Evolutionary conservation across 73 alveolate species (phyloP), one percentile per base, ranked within the genome.

Genomic region (Blepharisma japonicum): DNA sequence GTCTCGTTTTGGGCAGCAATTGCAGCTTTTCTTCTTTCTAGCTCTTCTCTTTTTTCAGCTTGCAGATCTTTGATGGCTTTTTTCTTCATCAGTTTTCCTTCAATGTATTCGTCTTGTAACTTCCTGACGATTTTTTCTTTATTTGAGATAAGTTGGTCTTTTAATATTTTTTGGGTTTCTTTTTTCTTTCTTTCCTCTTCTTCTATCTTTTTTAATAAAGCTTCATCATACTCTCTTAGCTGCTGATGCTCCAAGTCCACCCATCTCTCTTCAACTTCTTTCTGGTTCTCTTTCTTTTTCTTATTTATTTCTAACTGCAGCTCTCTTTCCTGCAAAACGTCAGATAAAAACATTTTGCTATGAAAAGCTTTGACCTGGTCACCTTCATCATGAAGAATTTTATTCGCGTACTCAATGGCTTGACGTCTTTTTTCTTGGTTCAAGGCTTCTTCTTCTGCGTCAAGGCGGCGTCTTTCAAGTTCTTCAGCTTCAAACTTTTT

Each of bases 331-430:
- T 90, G 82, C 79, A 86, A 68, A 45, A 90, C 80, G 56, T 93
- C 98, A 27, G 94, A 87, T 85, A 88, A 45, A 55, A 85, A 46
- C 93, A 93, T 74, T 80, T 90, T 85, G 55, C 92, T 42, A 71
- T 92, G 88, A 87, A 93, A 91, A 45, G 94, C 92, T 83, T 93
- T 93, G 18, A 93, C 95, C 66, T 87, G 92, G 87, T 93, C 98
- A 68, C 86, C 82, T 55, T 74, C 71, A 67, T 90, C 94, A 77
- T 88, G 89, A 81, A 80, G 71, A 50, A 77, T 61, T 79, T 87
- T 91, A 77, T 93, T 93, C 23, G 98, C 97, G 6, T 84, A 76
- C 54, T 87, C 96, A 55, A 88, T 91, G 48, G 88, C 91, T 6
- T 86, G 81, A 48, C 70, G 80, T 68, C 92, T 71, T 72, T 82